These are phyloP conservation scores for Spizellomyces sp. DNA, from an alignment of 192 early-diverging fungal species.

Conservation along the genomic window DNA sequence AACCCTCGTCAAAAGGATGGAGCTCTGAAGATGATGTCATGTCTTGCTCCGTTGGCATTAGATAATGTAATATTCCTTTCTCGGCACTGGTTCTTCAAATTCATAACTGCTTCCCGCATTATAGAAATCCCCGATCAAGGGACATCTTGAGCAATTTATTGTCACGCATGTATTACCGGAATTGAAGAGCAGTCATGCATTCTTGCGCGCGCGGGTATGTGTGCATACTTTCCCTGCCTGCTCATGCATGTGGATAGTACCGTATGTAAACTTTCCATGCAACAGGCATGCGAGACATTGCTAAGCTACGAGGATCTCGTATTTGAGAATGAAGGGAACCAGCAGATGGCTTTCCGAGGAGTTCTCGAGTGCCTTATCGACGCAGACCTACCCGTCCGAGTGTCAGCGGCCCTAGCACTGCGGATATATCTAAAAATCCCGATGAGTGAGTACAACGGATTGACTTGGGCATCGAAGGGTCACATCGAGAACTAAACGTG, in stretches of 20 bases:
- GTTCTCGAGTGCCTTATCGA: slow-evolving; percentile 66
- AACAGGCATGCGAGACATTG: slow-evolving; percentile 46
- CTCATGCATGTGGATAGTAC: not conserved
- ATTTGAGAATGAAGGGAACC: slow-evolving; percentile 37
- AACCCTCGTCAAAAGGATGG: slow-evolving; percentile 85
- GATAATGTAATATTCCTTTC: slow-evolving; percentile 21
- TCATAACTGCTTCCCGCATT: not conserved
- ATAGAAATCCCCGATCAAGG: slow-evolving; percentile 69
- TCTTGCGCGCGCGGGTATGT: slow-evolving; percentile 75
- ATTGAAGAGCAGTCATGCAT: slow-evolving; percentile 80
- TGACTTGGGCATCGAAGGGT: too few species aligned
- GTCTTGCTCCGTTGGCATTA: slow-evolving; percentile 69
- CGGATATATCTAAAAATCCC: slow-evolving; percentile 78
- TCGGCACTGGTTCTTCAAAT: too few species aligned
- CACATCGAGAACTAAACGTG: too few species aligned
- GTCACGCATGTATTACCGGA: slow-evolving; percentile 87
- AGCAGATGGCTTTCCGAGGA: slow-evolving; percentile 37
- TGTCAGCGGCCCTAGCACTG: slow-evolving; percentile 82
- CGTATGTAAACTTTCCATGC: not conserved
- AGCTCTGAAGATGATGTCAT: slow-evolving; percentile 84
- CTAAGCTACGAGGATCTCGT: slow-evolving; percentile 37
- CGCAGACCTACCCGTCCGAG: slow-evolving; percentile 82
- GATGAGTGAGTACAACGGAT: slow-evolving; percentile 36
- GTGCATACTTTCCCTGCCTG: not conserved
- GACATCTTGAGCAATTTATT: slow-evolving; percentile 81